Evolutionary conservation across 1,139 yeast genomes (phyloP).

Genomic region (Diutina sp.): DNA sequence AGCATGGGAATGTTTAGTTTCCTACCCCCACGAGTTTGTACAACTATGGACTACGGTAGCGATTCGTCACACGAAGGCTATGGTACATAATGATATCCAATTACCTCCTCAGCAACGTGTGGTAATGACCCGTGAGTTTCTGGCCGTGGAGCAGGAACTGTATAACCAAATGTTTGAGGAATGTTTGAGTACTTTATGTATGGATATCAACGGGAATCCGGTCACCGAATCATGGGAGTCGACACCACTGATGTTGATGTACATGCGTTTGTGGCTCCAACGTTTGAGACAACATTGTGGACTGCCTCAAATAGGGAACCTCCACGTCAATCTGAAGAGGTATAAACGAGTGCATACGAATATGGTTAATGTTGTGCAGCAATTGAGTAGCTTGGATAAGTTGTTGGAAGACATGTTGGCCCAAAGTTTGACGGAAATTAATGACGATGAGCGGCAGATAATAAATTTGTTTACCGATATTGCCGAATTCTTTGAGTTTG

Average conservation of each 20-base stretch:
- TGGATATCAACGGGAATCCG: conserved; percentile 46
- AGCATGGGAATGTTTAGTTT: conserved; percentile 22
- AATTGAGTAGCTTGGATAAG: conserved; percentile 50
- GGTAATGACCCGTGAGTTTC: conserved; percentile 59
- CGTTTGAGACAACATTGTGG: conserved; percentile 71
- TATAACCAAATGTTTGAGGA: conserved; percentile 52
- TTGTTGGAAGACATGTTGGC: conserved; percentile 54
- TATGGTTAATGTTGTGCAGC: conserved; percentile 9
- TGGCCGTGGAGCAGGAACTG: conserved; percentile 72
- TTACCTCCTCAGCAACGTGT: conserved; percentile 70
- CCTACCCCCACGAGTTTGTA: conserved; percentile 14
- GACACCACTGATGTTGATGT: conserved; percentile 20
- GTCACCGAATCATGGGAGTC: conserved; percentile 38
- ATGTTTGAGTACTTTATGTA: conserved; percentile 50
- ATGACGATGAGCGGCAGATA: conserved; percentile 34
- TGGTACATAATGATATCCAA: conserved; percentile 65
- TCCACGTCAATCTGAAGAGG: conserved; percentile 14
- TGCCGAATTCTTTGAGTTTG: conserved; percentile 55
- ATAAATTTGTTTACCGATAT: conserved; percentile 31
- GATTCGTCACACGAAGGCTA: conserved; percentile 71
- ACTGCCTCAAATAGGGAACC: conserved; percentile 58
- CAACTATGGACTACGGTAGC: conserved; percentile 36
- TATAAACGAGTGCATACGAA: neutral
- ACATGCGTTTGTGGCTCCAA: conserved; percentile 55
- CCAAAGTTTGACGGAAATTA: conserved; percentile 35